phyloP scores from a whole-genome alignment of 1,284 basidiomycete genomes.

The Microbotryum intermedium region DNA sequence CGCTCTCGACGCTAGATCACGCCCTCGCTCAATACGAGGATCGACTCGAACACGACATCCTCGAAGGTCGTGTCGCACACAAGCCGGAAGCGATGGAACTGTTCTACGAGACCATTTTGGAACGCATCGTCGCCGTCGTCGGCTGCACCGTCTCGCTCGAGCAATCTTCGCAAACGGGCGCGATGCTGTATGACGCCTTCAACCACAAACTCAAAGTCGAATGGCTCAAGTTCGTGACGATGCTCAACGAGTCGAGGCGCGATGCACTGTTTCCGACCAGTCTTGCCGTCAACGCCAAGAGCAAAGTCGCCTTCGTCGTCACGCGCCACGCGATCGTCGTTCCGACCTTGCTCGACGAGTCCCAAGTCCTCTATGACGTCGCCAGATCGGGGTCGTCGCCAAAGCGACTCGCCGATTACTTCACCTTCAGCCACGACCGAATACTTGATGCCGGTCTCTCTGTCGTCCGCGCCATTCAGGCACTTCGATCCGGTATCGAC shows the following conservation, averaged over 20 bases:
- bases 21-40: slow-evolving; percentile 74
- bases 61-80: slow-evolving; percentile 18
- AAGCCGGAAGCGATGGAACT: slow-evolving; percentile 35
- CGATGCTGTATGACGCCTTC: slow-evolving; percentile 64
- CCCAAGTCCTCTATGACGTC: slow-evolving; percentile 1
- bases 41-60: slow-evolving; percentile 54
- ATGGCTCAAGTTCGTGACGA: slow-evolving; percentile 85
- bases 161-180: slow-evolving; percentile 66
- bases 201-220: slow-evolving; percentile 76
- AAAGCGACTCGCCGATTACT: background rate
- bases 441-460: slow-evolving; percentile 8
- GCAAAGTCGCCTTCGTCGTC: slow-evolving; percentile 54
- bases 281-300: slow-evolving; percentile 66
- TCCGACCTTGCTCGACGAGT: slow-evolving; percentile 40
- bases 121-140: slow-evolving; percentile 72
- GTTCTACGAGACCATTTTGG: slow-evolving; percentile 58
- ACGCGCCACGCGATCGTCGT: slow-evolving; percentile 60
- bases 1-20: slow-evolving; percentile 62
- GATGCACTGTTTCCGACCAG: slow-evolving; percentile 46
- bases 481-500: slow-evolving; percentile 2
- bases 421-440: slow-evolving; percentile 2
- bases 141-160: slow-evolving; percentile 69
- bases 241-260: slow-evolving; percentile 75
- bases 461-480: slow-evolving; percentile 24
- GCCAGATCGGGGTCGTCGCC: background rate